Evolutionary conservation across 768 basidiomycete genomes (phyloP).

Genomic region (Trametes sanguinea): DNA sequence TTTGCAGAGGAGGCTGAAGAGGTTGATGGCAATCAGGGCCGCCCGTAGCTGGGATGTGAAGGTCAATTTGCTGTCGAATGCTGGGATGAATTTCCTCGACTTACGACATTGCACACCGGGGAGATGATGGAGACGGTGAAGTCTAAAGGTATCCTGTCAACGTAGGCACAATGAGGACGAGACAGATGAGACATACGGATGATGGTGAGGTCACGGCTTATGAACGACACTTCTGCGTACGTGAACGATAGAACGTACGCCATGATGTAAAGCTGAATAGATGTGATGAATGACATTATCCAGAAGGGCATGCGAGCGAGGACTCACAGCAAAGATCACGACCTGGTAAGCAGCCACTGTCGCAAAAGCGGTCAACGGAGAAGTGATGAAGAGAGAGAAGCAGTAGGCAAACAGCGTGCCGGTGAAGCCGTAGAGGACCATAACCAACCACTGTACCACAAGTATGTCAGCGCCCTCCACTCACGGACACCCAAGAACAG

Average conservation of each 20-base stretch:
- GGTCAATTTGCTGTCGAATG: too few species aligned
- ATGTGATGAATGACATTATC: constrained; percentile 3
- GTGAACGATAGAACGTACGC: constrained; percentile 74
- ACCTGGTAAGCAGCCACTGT: constrained; percentile 72
- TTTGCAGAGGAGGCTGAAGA: constrained; percentile 73
- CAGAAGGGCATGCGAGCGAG: too few species aligned
- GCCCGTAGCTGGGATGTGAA: constrained; percentile 52
- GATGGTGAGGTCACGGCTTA: constrained; percentile 55
- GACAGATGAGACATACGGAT: constrained; percentile 44
- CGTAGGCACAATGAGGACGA: too few species aligned
- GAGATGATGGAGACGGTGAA: constrained; percentile 68
- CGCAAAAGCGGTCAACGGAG: constrained; percentile 75
- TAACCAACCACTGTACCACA: constrained; percentile 59
- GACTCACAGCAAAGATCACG: constrained; percentile 67
- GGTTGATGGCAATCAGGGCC: constrained; percentile 72
- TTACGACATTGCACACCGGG: too few species aligned
- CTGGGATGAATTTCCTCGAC: too few species aligned
- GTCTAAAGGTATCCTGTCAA: constrained; percentile 36
- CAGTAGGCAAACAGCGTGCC: constrained; percentile 71
- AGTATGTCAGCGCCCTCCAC: not conserved
- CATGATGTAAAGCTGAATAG: constrained; percentile 58
- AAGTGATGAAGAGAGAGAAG: constrained; percentile 57
- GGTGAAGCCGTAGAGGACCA: constrained; percentile 70
- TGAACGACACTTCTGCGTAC: constrained; percentile 62
- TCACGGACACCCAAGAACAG: not conserved